phyloP scores from a whole-genome alignment of 352 stramenopile genomes.

The Pythium pyrilobum region DNA sequence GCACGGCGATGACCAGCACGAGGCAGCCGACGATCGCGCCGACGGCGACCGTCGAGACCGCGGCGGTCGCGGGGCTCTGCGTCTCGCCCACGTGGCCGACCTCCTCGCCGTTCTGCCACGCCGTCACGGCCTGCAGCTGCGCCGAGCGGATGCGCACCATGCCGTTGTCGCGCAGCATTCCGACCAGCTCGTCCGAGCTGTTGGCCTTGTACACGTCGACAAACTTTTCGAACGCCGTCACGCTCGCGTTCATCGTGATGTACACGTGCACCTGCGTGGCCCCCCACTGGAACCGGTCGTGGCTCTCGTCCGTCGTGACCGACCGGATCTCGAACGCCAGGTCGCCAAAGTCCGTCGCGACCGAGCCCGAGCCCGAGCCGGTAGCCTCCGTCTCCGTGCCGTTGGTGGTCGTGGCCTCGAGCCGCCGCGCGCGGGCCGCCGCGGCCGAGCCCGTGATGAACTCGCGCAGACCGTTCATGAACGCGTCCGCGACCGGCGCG shows the following conservation, averaged over 20 bases:
- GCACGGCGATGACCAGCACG: conserved; percentile 25
- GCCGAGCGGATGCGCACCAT: conserved; percentile 31
- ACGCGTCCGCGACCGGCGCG: conserved; percentile 23
- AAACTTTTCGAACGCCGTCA: conserved; percentile 35
- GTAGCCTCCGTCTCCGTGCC: not conserved
- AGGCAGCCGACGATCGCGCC: conserved; percentile 23
- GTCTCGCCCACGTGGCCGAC: conserved; percentile 29
- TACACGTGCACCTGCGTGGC: conserved; percentile 27
- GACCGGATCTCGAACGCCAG: conserved; percentile 29
- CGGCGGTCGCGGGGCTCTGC: not conserved
- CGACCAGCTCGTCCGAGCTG: conserved; percentile 24
- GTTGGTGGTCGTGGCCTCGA: conserved; percentile 1
- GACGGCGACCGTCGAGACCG: conserved; percentile 23
- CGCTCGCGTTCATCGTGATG: conserved; percentile 34
- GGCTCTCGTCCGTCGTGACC: conserved; percentile 19
- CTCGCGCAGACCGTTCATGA: conserved; percentile 26
- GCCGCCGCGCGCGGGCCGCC: no score
- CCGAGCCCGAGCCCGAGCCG: no score
- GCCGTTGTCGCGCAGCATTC: conserved; percentile 21
- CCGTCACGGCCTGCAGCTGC: conserved; percentile 28
- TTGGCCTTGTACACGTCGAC: conserved; percentile 28
- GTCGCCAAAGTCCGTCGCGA: conserved; percentile 1
- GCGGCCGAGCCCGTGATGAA: conserved; percentile 22
- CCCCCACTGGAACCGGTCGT: conserved; percentile 34
- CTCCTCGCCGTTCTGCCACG: conserved; percentile 32